Percentiles rank a stretch among this genome's conserved stretches.
phyloP scores from a whole-genome alignment of 768 basidiomycete genomes.

The Mycena galopus region DNA sequence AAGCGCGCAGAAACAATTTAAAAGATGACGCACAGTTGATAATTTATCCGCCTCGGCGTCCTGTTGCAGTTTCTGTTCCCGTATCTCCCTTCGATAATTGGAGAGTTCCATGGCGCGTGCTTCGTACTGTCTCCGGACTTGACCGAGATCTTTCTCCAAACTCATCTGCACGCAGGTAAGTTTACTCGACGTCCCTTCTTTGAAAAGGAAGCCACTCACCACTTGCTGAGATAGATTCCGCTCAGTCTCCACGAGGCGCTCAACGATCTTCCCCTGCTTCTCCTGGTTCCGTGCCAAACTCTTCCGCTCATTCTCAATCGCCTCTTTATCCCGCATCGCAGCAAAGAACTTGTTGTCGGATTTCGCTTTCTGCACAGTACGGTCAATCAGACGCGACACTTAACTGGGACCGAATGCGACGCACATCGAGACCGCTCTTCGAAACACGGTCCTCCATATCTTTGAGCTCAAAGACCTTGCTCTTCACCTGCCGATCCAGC shows the following conservation, averaged over 20 bases:
- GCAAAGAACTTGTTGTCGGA: slow-evolving; percentile 95
- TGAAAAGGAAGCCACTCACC: slow-evolving; percentile 54
- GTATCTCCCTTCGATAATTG: slow-evolving; percentile 62
- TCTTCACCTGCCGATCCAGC: slow-evolving; percentile 83
- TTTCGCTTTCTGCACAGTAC: slow-evolving; percentile 84
- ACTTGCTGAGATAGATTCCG: slow-evolving; percentile 69
- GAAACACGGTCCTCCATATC: slow-evolving; percentile 79
- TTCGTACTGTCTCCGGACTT: slow-evolving; percentile 23
- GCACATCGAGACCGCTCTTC: slow-evolving; percentile 77
- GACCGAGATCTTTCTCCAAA: slow-evolving; percentile 30
- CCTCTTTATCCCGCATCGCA: slow-evolving; percentile 91
- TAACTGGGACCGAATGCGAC: slow-evolving; percentile 36
- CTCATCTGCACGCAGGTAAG: slow-evolving; percentile 43
- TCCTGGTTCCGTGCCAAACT: slow-evolving; percentile 63
- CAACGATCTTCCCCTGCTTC: slow-evolving; percentile 68
- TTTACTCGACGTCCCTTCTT: neutral
- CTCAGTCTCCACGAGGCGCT: slow-evolving; percentile 74
- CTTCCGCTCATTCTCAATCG: slow-evolving; percentile 82
- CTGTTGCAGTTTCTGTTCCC: slow-evolving; percentile 44
- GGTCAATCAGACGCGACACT: neutral
- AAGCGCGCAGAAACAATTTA: neutral
- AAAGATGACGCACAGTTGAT: slow-evolving; percentile 52
- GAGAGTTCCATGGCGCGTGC: slow-evolving; percentile 15
- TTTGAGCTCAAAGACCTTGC: slow-evolving; percentile 87
- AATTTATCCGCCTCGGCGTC: slow-evolving; percentile 55